Percentiles rank a stretch among this genome's conserved stretches.
phyloP scores from a whole-genome alignment of 345 rosid species.

The Brassica juncea region DNA sequence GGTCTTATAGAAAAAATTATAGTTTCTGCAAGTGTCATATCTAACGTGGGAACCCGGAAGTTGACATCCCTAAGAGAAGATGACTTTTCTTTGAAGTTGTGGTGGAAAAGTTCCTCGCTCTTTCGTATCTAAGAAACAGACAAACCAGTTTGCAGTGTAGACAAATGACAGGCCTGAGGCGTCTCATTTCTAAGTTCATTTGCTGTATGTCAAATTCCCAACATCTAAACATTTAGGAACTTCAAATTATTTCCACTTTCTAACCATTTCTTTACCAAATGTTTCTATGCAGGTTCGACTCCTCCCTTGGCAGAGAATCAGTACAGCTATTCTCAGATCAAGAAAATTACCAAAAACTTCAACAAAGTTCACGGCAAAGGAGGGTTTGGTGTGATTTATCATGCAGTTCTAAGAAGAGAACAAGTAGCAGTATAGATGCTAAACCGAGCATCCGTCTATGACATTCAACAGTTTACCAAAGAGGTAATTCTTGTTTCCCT shows the following conservation, averaged over 20 bases:
- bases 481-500: background rate
- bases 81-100: background rate
- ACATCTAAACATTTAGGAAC: background rate
- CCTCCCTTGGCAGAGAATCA: background rate
- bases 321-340: background rate
- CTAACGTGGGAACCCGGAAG: background rate
- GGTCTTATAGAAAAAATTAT: background rate
- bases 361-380: constrained; percentile 15
- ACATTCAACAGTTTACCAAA: constrained; percentile 17
- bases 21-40: background rate
- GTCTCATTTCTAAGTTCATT: background rate
- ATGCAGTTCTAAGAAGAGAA: background rate
- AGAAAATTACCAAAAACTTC: constrained; percentile 11
- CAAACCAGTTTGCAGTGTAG: constrained; percentile 13
- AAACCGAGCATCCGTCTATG: constrained; percentile 28
- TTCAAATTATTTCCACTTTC: background rate
- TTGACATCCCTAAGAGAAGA: background rate
- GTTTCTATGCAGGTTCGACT: background rate
- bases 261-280: background rate
- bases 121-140: background rate
- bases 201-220: constrained; percentile 14
- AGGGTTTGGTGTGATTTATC: constrained; percentile 27
- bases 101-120: background rate
- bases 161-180: constrained; percentile 24
- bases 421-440: constrained; percentile 24